A percentile compares a stretch with the other conserved stretches of the same genome.
Conservation (phyloP, 75 land plant genomes). For the Cryptomeria japonica region DNA sequence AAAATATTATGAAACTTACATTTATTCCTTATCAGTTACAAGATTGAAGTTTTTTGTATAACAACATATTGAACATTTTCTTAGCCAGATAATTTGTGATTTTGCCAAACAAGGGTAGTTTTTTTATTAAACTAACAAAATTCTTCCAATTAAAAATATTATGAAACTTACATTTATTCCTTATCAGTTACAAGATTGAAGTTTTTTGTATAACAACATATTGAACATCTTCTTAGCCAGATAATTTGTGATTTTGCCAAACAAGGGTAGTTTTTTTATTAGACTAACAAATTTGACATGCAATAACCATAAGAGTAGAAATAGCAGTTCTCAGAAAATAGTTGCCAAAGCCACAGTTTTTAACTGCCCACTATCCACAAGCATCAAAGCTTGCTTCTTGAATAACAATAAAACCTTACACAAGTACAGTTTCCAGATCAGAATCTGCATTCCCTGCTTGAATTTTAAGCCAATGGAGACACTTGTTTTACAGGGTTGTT, state of each 20-base stretch:
- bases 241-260: neutral
- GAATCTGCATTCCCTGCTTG: neutral
- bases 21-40: neutral
- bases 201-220: neutral
- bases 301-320: neutral
- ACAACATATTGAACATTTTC: neutral
- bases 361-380: neutral
- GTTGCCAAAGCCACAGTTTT: neutral
- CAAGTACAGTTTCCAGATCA: neutral
- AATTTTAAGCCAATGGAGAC: neutral
- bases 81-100: neutral
- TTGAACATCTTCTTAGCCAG: neutral
- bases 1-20: no score
- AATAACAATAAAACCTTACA: neutral
- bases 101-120: neutral
- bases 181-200: no score
- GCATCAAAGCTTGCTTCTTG: neutral
- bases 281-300: neutral
- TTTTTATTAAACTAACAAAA: neutral
- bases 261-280: neutral
- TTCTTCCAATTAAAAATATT: no score
- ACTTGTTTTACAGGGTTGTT: neutral
- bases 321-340: neutral
- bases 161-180: no score
- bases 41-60: neutral